Evolutionary conservation across 73 alveolate species (phyloP), one percentile per base, ranked within the genome.

Genomic region (Paramecium pentaurelia): DNA sequence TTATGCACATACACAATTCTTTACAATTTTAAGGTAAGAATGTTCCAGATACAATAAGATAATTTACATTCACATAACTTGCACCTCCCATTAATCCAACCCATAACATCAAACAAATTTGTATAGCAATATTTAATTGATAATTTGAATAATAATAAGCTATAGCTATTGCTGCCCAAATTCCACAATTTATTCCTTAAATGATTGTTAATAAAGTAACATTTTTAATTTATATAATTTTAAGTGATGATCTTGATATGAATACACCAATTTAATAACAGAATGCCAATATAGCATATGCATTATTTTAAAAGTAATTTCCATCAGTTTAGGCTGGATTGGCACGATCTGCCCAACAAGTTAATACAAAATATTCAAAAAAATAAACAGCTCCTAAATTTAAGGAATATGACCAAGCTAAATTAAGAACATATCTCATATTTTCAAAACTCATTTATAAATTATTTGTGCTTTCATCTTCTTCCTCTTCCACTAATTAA

Each of bases 311-410:
- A 73, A 73, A 73, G 4, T 64, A 64, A 64, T 60, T 30, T 27
- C 60, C 80, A 44, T 45, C 32, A 22, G 49, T 88, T 12, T 42
- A 2, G 7, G 60, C 47, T 12, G 83, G 92, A 89, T 89, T 77
- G 8, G 97, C 93, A 68, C 97, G 80, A 71, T 96, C 99, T 40
- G 98, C 95, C 87, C 95, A 96, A 40, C 97, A 93, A 36, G 98
- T 94, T 25, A 88, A 84, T 28, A 88, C 42, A 85, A 90, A 71
- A 68, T 96, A 96, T 88, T 96, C 99, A 38, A 96, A 86, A 90
- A 95, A 96, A 68, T 96, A 96, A 9, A 96, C 97, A 32, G 93
- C 22, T 37, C 95, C 93, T 30, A 96, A 86, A 86, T 94, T 92
- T 16, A 96, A 36, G n/a, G 92, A 83, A 45, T 85, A 86, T 86